Evolutionary conservation across 1,139 yeast species (phyloP).

Genomic region (Petasospora rhodanensis): DNA sequence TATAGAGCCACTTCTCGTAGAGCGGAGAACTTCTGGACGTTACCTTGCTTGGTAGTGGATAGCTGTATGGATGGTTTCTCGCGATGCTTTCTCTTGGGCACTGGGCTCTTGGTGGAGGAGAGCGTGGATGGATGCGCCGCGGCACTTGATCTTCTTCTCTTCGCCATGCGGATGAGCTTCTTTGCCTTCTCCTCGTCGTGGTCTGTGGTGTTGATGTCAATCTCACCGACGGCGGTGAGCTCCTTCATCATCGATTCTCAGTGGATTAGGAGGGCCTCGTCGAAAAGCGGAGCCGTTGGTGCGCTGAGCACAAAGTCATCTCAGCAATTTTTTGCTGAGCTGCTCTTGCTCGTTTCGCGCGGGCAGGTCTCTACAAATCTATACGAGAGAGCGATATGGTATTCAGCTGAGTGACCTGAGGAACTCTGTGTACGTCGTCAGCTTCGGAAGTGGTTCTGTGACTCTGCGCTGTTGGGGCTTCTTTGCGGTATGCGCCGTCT

Average conservation of each 20-base stretch:
- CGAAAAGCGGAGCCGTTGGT: too few species aligned
- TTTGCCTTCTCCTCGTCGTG: slow-evolving; percentile 30
- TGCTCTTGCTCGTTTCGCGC: too few species aligned
- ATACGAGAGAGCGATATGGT: too few species aligned
- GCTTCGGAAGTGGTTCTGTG: too few species aligned
- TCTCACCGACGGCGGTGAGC: slow-evolving; percentile 9
- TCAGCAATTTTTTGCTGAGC: too few species aligned
- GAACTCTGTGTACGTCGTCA: too few species aligned
- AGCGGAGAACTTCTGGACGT: slow-evolving; percentile 31
- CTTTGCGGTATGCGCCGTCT: too few species aligned
- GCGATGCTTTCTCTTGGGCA: slow-evolving; percentile 40
- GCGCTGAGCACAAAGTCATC: too few species aligned
- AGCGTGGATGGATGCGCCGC: slow-evolving; percentile 1
- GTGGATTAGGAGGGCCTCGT: too few species aligned
- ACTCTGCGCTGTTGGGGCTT: too few species aligned
- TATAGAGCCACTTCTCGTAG: slow-evolving; percentile 51
- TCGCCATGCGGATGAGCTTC: slow-evolving; percentile 19
- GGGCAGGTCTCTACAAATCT: too few species aligned
- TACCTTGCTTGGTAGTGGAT: neutral
- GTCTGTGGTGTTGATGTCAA: slow-evolving; percentile 8
- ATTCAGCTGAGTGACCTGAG: too few species aligned
- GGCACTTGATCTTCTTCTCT: slow-evolving; percentile 34
- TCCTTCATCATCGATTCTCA: slow-evolving; percentile 2
- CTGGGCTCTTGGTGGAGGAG: neutral
- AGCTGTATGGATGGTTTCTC: slow-evolving; percentile 30